These are phyloP conservation scores for Fusarium redolens DNA, from an alignment of 2,329 filamentous ascomycete species.

Conservation along the genomic window DNA sequence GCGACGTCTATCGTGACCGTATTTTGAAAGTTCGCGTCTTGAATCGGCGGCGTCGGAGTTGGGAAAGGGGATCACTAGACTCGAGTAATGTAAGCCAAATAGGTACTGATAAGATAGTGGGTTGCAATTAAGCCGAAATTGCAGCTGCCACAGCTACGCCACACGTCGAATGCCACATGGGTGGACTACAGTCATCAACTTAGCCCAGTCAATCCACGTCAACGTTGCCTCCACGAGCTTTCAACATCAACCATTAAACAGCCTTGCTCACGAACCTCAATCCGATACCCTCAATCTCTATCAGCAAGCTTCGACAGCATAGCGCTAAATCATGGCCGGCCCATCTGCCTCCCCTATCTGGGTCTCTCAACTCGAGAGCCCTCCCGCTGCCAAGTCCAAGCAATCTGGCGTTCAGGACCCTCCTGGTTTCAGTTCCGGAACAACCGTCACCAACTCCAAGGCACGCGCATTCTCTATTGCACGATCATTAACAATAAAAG, in stretches of 20 bases:
- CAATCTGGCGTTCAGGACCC: conserved; percentile 80
- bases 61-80: conserved; percentile 44
- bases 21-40: conserved; percentile 31
- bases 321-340: conserved; percentile 41
- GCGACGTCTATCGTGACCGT: conserved; percentile 32
- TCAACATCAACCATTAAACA: conserved; percentile 9
- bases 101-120: conserved; percentile 40
- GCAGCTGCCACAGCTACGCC: conserved; percentile 23
- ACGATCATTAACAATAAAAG: neutral
- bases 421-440: conserved; percentile 78
- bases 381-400: conserved; percentile 75
- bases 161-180: conserved; percentile 14
- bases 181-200: conserved; percentile 25
- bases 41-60: conserved; percentile 42
- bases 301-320: neutral
- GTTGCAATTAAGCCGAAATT: conserved; percentile 46
- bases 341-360: conserved; percentile 72
- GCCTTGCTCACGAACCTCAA: conserved; percentile 14
- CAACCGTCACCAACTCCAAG: conserved; percentile 63
- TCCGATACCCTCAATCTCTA: neutral
- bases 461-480: conserved; percentile 50
- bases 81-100: conserved; percentile 42
- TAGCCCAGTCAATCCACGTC: conserved; percentile 28
- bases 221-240: conserved; percentile 29
- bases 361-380: conserved; percentile 82